These are phyloP conservation scores for Ascochyta koolunga DNA, from an alignment of 2,329 filamentous ascomycete species.

Conservation along the genomic window DNA sequence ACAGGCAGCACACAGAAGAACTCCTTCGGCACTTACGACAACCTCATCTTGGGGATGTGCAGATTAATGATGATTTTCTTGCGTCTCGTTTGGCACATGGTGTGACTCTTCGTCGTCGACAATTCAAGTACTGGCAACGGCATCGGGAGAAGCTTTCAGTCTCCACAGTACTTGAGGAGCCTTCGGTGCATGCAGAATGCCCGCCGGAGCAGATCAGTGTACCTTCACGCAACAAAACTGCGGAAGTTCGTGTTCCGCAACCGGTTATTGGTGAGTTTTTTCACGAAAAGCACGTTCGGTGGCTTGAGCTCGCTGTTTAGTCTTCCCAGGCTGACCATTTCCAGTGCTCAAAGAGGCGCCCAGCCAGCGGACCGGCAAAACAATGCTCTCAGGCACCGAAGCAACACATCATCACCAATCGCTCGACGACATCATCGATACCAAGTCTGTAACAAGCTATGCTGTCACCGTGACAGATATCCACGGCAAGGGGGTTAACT, in stretches of 20 bases:
- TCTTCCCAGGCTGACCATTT: not conserved
- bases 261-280: slow-evolving; percentile 10
- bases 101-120: slow-evolving; percentile 44
- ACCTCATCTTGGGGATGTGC: slow-evolving; percentile 8
- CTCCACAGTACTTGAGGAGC: slow-evolving; percentile 32
- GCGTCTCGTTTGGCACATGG: slow-evolving; percentile 34
- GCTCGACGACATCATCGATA: slow-evolving; percentile 46
- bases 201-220: slow-evolving; percentile 9
- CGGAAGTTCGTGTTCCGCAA: slow-evolving; percentile 17
- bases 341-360: slow-evolving; percentile 23
- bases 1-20: slow-evolving; percentile 38
- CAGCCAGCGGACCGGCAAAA: slow-evolving; percentile 43
- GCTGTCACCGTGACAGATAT: slow-evolving; percentile 46
- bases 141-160: slow-evolving; percentile 44
- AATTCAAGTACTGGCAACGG: slow-evolving; percentile 48
- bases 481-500: slow-evolving; percentile 39
- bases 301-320: not conserved
- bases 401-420: slow-evolving; percentile 46
- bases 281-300: no score
- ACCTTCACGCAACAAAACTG: slow-evolving; percentile 19
- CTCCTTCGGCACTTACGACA: slow-evolving; percentile 34
- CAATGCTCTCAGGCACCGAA: slow-evolving; percentile 47
- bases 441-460: slow-evolving; percentile 45
- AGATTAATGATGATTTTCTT: slow-evolving; percentile 29
- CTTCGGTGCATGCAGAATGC: not conserved